Evolutionary conservation across 2,329 filamentous ascomycete species (phyloP), one percentile per base, ranked within the genome.

Genomic region (Endoconidiophora polonica): DNA sequence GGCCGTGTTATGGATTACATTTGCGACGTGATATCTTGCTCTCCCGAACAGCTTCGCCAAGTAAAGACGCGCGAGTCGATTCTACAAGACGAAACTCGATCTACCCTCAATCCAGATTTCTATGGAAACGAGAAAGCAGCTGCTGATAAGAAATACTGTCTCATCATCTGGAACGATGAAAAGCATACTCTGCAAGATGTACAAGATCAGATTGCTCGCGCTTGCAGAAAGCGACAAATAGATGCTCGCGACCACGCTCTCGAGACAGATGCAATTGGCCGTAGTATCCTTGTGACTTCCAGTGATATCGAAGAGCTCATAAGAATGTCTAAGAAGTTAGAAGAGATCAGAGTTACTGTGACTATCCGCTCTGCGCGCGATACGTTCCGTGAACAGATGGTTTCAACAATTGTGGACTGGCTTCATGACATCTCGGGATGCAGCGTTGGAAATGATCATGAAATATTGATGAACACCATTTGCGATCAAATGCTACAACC

Each of bases 361-460:
- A 98, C 91, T 0, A 87, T 98, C 54, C 79, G 91, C 42, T 94
- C 90, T 7, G 79, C 91, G 4, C 77, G 93, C 57, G 91, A 98
- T 65, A 96, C 87, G 0, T 98, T 96, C 66, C 77, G 91, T 53
- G 91, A 98, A 62, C 85, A 96, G 62, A 98, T 98, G 93, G 95
- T 88, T 58, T 87, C 85, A n/a, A 86, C 87, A 14, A 90, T 98
- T 54, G 83, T 98, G 49, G 88, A 95, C 58, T 98, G 93, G 93
- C 73, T 98, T 18, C 76, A 81, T 48, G 93, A 98, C 63, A 93
- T 98, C 58, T 77, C 87, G 5, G 87, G 87, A 26, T 95, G 88
- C 63, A 83, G 79, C 48, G 83, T 94, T 44, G 86, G 86, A 1
- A 71, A 77, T 29, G 86, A 98, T 59, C 76, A 79, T 54, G 72